Base-by-base conservation (phyloP, 192 early-diverging fungal species). In the Spinellus fusiger region DNA sequence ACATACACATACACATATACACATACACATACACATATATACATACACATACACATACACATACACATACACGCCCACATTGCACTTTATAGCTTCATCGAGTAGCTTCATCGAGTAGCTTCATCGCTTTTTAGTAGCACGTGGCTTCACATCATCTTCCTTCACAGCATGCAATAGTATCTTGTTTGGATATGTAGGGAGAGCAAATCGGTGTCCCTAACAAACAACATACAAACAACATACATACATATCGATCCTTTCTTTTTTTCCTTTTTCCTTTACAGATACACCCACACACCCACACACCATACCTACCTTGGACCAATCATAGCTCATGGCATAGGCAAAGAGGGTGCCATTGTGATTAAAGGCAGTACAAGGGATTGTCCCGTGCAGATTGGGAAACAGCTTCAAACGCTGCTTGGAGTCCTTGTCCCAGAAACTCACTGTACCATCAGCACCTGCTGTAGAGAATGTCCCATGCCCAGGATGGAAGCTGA, bases 381-480 rank as follows among this genome's bases (percentile, higher is more conserved):
- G 61, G 54, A 98, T 87, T 22, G 87, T 85, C 7, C 64, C 77
- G 26, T 79, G 82, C 15, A 86, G 71, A 23, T 84, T 83, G 31
- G 73, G 49, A 68, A 91, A 87, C 16, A 70, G 61, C 77, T 95
- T 95, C 56, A 96, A 80, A 55, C 88, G 84, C 57, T 88, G 88
- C 66, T 87, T 87, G 18, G 91, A 86, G 66, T 92, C 91, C 73
- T 95, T 96, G 75, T 98, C 96, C 96, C 96, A 98, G 68, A 96
- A 94, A 44, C 83, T 74, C 49, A 93, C 85, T 26, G 82, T 78
- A 25, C 94, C 94, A 71, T 98, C 94, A 18, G 88, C 77, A 27
- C 92, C 92, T 3, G 84, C 84, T 13, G 94, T 94, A 18, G 88
- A 82, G 67, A 96, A 94, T 12, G 96, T 96, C 31, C 93, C 92